Evolutionary conservation across 139 green algal species (phyloP).

Genomic region (Desmodesmus armatus): DNA sequence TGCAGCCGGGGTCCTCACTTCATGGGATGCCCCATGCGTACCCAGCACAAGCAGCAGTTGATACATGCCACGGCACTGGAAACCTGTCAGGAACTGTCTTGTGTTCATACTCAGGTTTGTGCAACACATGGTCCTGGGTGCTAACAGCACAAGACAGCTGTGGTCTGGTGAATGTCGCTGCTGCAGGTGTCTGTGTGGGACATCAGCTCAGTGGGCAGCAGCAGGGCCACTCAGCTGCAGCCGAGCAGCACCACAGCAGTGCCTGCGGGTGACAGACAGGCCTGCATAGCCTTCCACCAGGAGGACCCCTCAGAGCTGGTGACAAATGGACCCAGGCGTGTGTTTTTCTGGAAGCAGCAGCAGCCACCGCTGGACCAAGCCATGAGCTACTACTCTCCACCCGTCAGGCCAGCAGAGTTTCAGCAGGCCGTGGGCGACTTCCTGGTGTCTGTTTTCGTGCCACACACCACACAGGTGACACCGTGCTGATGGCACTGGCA

Average conservation of each 20-base stretch:
- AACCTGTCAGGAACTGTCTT: too few species aligned
- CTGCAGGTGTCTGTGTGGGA: slow-evolving; percentile 28
- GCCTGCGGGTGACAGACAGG: slow-evolving; percentile 68
- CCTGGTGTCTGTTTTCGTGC: slow-evolving; percentile 69
- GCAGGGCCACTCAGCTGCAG: slow-evolving; percentile 36
- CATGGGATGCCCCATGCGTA: not conserved
- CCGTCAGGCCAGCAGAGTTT: slow-evolving; percentile 72
- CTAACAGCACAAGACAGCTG: too few species aligned
- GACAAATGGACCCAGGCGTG: slow-evolving; percentile 70
- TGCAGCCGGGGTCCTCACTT: too few species aligned
- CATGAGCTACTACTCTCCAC: slow-evolving; percentile 74
- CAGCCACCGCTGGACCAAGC: not conserved
- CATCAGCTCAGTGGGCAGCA: slow-evolving; percentile 46
- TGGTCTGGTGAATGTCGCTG: not conserved
- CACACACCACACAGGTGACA: slow-evolving; percentile 60
- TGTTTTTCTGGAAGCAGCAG: slow-evolving; percentile 73
- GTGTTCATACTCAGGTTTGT: too few species aligned
- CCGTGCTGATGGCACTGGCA: too few species aligned
- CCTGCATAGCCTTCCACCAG: slow-evolving; percentile 67
- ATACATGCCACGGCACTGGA: not conserved
- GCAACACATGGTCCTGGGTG: too few species aligned
- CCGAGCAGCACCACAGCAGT: slow-evolving; percentile 46
- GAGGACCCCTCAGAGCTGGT: slow-evolving; percentile 72
- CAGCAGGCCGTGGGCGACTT: slow-evolving; percentile 79
- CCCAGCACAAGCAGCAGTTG: not conserved